Conservation (phyloP, 1,284 basidiomycete species). For the Malassezia restricta region DNA sequence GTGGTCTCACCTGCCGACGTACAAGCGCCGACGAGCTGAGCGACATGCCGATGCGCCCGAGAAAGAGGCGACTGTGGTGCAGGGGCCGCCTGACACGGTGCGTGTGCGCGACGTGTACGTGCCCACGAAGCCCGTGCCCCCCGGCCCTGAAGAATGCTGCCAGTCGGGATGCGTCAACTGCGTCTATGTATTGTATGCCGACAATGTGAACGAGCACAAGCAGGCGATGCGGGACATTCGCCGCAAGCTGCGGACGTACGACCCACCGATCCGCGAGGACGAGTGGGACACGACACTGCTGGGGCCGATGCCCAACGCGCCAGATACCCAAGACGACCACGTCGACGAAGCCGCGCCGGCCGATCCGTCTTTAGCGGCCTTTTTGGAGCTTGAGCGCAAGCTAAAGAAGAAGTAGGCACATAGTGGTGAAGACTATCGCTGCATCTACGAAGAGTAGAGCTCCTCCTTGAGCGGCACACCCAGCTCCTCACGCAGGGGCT, state of each 20-base stretch:
- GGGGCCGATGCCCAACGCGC: conserved; percentile 17
- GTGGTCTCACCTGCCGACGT: conserved; percentile 1
- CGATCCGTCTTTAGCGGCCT: conserved; percentile 38
- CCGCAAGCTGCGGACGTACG: conserved; percentile 50
- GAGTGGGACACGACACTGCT: conserved; percentile 57
- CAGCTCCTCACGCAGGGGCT: conserved; percentile 36
- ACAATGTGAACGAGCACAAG: conserved; percentile 59
- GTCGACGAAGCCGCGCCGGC: conserved; percentile 23
- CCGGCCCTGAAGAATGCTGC: conserved; percentile 41
- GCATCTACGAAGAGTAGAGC: conserved; percentile 22
- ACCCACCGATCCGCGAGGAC: conserved; percentile 50
- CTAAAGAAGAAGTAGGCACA: conserved; percentile 22
- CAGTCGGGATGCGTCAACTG: conserved; percentile 64
- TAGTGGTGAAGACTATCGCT: conserved; percentile 15
- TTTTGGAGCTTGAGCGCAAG: conserved; percentile 37
- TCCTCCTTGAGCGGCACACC: conserved; percentile 41
- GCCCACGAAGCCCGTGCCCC: conserved; percentile 31
- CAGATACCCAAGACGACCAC: neutral
- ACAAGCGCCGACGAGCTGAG: conserved; percentile 12
- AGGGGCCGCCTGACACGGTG: neutral
- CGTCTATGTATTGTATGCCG: conserved; percentile 73
- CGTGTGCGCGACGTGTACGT: conserved; percentile 23
- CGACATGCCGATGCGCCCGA: neutral
- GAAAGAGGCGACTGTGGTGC: neutral
- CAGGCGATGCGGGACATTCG: conserved; percentile 53